These are phyloP conservation scores for Apiospora malaysiana DNA, from an alignment of 2,329 filamentous ascomycete genomes.

Conservation along the genomic window DNA sequence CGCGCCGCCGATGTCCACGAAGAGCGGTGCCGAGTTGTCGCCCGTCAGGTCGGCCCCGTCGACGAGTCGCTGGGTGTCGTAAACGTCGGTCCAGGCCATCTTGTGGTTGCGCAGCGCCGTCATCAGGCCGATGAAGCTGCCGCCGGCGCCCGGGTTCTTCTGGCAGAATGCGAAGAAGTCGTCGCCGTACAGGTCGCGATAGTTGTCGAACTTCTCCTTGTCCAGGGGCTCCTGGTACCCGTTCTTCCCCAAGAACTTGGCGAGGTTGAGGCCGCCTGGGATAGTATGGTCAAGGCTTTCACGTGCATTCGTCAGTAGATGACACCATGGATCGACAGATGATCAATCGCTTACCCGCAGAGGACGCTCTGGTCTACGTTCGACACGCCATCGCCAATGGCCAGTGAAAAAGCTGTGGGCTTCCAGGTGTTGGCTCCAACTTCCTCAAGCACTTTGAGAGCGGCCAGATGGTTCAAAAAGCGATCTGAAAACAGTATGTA, in stretches of 20 bases:
- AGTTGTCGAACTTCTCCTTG: slow-evolving; percentile 30
- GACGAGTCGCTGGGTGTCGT: slow-evolving; percentile 33
- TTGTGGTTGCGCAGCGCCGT: slow-evolving; percentile 29
- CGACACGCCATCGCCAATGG: slow-evolving; percentile 34
- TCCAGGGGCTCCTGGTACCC: slow-evolving; percentile 29
- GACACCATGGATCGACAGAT: neutral
- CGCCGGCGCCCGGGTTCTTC: slow-evolving; percentile 28
- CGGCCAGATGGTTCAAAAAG: slow-evolving; percentile 33
- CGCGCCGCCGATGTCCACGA: slow-evolving; percentile 49
- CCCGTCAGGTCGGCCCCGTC: slow-evolving; percentile 33
- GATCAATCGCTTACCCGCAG: slow-evolving; percentile 24
- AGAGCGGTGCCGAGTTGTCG: slow-evolving; percentile 37
- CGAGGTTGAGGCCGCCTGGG: slow-evolving; percentile 28
- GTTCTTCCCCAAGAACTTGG: slow-evolving; percentile 25
- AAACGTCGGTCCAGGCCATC: slow-evolving; percentile 35
- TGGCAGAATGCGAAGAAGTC: slow-evolving; percentile 33
- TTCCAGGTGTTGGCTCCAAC: slow-evolving; percentile 34
- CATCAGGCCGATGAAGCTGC: slow-evolving; percentile 36
- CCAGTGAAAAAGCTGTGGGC: slow-evolving; percentile 34
- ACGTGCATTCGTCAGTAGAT: neutral
- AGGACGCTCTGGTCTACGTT: slow-evolving; percentile 33
- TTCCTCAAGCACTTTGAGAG: slow-evolving; percentile 34
- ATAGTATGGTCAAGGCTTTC: slow-evolving; percentile 26
- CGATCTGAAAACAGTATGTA: slow-evolving; percentile 28
- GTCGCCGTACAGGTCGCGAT: slow-evolving; percentile 31